phyloP scores from a whole-genome alignment of 2,329 filamentous ascomycete species.

The Colletotrichum camelliae region DNA sequence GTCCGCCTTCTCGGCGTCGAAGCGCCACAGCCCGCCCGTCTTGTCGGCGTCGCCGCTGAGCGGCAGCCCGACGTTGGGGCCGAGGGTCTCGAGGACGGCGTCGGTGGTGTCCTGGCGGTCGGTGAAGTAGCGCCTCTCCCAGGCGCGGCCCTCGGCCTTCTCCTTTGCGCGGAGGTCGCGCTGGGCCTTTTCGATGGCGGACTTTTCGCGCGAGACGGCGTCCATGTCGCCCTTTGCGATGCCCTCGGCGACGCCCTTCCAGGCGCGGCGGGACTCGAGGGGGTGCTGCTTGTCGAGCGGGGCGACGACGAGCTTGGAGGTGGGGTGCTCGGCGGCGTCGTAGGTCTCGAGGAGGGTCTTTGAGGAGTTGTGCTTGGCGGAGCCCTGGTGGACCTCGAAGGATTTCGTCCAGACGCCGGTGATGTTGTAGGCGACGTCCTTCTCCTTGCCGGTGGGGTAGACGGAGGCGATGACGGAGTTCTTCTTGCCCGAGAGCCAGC shows the following conservation, averaged over 20 bases:
- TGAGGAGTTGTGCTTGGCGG: constrained; percentile 53
- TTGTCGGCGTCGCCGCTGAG: constrained; percentile 62
- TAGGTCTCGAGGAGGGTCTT: constrained; percentile 62
- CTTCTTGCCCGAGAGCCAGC: constrained; percentile 95
- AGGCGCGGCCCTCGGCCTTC: constrained; percentile 73
- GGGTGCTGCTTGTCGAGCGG: constrained; percentile 82
- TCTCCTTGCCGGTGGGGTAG: constrained; percentile 73
- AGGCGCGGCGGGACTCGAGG: constrained; percentile 86
- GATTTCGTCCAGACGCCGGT: constrained; percentile 90
- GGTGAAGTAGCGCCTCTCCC: constrained; percentile 86
- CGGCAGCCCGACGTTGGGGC: constrained; percentile 50
- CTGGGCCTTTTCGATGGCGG: constrained; percentile 89
- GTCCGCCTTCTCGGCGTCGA: constrained; percentile 59
- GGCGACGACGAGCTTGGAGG: constrained; percentile 73
- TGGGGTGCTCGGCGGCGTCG: constrained; percentile 60
- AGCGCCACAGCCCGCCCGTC: constrained; percentile 66
- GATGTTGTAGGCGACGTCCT: constrained; percentile 78
- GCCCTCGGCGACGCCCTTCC: constrained; percentile 82
- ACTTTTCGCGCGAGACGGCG: constrained; percentile 77
- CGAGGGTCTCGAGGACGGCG: constrained; percentile 49
- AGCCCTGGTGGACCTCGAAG: constrained; percentile 77
- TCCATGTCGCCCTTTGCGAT: constrained; percentile 88
- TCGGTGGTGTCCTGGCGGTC: constrained; percentile 49
- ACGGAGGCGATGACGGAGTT: constrained; percentile 83
- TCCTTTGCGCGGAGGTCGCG: constrained; percentile 76